phyloP scores from a whole-genome alignment of 169 alveolate species.

The Eimeria praecox region DNA sequence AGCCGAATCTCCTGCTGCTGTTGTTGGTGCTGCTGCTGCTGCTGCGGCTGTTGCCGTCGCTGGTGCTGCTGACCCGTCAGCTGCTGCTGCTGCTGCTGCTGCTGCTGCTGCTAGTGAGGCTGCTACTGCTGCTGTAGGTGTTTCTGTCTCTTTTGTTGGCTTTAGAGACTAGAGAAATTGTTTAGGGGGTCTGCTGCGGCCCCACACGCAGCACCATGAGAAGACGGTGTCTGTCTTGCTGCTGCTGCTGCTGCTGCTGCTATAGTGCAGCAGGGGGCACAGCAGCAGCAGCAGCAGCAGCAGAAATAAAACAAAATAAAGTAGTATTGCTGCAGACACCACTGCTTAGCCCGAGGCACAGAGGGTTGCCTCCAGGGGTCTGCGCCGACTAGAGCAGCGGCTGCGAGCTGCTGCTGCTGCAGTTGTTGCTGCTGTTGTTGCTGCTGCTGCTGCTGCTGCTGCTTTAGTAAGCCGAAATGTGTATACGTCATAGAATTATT shows the following conservation, averaged over 20 bases:
- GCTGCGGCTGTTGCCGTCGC: conserved; percentile 4
- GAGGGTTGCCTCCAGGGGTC: background rate
- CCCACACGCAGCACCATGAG: conserved; percentile 35
- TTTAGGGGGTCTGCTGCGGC: conserved; percentile 9
- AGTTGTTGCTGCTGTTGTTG: conserved; percentile 31
- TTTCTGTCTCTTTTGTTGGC: background rate
- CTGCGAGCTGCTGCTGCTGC: background rate
- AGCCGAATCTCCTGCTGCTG: background rate
- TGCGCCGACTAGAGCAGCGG: conserved; percentile 37
- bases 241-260: background rate
- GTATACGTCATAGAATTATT: background rate
- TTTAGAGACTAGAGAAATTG: background rate
- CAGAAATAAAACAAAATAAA: background rate
- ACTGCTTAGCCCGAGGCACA: background rate
- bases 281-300: background rate
- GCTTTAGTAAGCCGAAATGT: background rate
- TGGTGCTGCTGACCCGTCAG: background rate
- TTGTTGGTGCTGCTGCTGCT: background rate
- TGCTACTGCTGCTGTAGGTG: background rate
- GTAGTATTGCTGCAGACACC: background rate
- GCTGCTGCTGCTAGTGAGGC: background rate
- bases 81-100: conserved; percentile 29
- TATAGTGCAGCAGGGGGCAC: background rate
- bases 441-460: background rate
- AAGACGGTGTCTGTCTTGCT: background rate